These are phyloP conservation scores for Rhodomyrtus psidioides DNA, from an alignment of 441 rosid genomes.

Conservation along the genomic window DNA sequence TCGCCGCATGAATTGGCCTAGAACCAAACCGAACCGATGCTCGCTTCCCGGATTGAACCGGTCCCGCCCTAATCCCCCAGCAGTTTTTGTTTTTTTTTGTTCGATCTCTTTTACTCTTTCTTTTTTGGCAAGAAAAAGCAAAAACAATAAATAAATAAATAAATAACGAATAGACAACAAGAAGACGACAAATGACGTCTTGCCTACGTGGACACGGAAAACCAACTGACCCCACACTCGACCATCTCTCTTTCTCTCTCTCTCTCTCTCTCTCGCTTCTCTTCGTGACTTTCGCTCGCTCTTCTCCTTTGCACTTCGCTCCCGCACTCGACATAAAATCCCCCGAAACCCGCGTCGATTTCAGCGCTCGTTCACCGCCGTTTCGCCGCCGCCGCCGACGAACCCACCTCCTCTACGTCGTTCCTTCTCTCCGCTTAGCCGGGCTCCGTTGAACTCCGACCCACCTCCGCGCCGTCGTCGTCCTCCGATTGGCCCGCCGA, in stretches of 20 bases:
- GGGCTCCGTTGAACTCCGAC: background rate
- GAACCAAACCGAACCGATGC: background rate
- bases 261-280: background rate
- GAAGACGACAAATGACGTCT: background rate
- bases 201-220: background rate
- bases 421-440: background rate
- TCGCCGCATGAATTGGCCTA: too few relatives aligned
- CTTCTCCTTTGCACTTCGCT: background rate
- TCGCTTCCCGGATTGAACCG: background rate
- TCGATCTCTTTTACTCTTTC: rapidly evolving
- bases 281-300: background rate
- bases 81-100: background rate
- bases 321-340: background rate
- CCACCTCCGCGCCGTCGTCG: background rate
- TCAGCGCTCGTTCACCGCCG: background rate
- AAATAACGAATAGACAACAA: background rate
- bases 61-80: too few relatives aligned
- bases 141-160: background rate
- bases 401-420: background rate
- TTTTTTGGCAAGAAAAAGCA: background rate
- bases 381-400: background rate
- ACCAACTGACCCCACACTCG: background rate
- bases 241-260: background rate
- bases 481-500: background rate
- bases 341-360: background rate